phyloP scores from a whole-genome alignment of 2,329 filamentous ascomycete genomes.

The Hansfordia pulvinata region DNA sequence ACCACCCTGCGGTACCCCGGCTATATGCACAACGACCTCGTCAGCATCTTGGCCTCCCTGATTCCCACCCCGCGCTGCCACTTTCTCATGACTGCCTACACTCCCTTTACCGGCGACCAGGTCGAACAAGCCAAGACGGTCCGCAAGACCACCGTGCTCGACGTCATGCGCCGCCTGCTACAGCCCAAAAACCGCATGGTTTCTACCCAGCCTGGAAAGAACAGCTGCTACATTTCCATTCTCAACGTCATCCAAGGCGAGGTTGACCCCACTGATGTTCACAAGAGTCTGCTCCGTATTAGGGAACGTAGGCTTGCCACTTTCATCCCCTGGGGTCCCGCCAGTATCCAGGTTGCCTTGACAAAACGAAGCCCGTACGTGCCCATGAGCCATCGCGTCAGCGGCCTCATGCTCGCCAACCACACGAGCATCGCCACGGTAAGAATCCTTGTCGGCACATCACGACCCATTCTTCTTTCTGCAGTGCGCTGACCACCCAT shows the following conservation, averaged over 20 bases:
- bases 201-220: constrained; percentile 86
- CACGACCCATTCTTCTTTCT: not conserved
- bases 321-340: constrained; percentile 97
- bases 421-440: constrained; percentile 92
- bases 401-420: constrained; percentile 93
- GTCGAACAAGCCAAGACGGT: constrained; percentile 96
- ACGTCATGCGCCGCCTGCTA: constrained; percentile 89
- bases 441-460: constrained; percentile 17
- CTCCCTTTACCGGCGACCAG: constrained; percentile 90
- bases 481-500: constrained; percentile 1
- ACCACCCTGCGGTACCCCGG: constrained; percentile 93
- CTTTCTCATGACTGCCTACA: constrained; percentile 97
- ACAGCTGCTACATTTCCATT: constrained; percentile 98
- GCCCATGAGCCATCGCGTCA: constrained; percentile 85
- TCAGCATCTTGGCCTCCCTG: constrained; percentile 88
- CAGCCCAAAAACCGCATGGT: constrained; percentile 99
- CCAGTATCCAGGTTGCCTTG: constrained; percentile 91
- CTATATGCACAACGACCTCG: constrained; percentile 99
- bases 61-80: constrained; percentile 95
- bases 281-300: constrained; percentile 94
- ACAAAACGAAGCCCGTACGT: constrained; percentile 96
- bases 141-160: constrained; percentile 91
- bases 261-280: constrained; percentile 93
- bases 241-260: constrained; percentile 98
- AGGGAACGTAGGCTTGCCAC: constrained; percentile 85